phyloP scores from a whole-genome alignment of 2,329 filamentous ascomycete species.

The Exophiala phaeomuriformis region DNA sequence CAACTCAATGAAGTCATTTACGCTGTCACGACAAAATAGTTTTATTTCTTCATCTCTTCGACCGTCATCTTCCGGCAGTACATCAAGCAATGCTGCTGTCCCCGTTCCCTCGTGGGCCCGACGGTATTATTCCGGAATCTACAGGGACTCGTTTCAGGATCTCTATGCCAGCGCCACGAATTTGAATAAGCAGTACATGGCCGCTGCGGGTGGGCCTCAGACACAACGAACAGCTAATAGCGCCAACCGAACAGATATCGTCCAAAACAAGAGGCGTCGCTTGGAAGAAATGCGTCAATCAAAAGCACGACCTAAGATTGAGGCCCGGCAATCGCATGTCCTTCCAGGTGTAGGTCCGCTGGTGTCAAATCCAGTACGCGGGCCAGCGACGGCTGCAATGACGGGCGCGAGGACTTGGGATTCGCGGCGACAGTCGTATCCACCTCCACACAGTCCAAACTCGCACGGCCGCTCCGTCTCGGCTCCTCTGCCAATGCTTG shows the following conservation, averaged over 20 bases:
- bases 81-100: slow-evolving; percentile 35
- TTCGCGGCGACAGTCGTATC: slow-evolving; percentile 13
- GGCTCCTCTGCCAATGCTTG: slow-evolving; percentile 32
- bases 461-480: slow-evolving; percentile 22
- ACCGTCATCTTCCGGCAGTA: slow-evolving; percentile 39
- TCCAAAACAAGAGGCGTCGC: slow-evolving; percentile 12
- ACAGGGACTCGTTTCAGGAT: slow-evolving; percentile 24
- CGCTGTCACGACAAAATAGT: slow-evolving; percentile 31
- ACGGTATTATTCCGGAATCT: slow-evolving; percentile 53
- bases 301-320: slow-evolving; percentile 17
- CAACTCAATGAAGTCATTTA: slow-evolving; percentile 25
- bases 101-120: slow-evolving; percentile 43
- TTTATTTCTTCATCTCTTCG: slow-evolving; percentile 23
- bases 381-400: slow-evolving; percentile 13
- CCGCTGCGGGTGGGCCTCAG: slow-evolving; percentile 9
- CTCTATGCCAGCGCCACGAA: slow-evolving; percentile 20
- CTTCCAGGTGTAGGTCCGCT: slow-evolving; percentile 25
- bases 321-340: slow-evolving; percentile 24
- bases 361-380: slow-evolving; percentile 24
- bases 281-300: slow-evolving; percentile 12
- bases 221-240: slow-evolving; percentile 18
- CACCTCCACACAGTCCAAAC: background rate
- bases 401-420: background rate
- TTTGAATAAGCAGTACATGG: slow-evolving; percentile 12
- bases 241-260: slow-evolving; percentile 12